Conservation (phyloP, 345 rosid genomes). For the Hibiscus syriacus region DNA sequence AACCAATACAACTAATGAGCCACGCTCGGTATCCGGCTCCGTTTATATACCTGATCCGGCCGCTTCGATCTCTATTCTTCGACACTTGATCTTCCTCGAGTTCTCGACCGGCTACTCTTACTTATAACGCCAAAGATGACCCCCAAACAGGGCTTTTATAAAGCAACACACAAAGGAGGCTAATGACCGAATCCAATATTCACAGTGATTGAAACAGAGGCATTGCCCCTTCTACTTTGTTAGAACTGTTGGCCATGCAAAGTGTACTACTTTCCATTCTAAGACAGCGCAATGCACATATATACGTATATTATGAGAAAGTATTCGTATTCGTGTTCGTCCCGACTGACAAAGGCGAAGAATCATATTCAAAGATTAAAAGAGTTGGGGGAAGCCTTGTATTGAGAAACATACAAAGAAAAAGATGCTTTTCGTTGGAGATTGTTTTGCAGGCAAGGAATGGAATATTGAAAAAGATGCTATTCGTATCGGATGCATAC, state of each 20-base stretch:
- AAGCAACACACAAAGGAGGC: slow-evolving; percentile 12
- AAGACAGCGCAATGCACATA: slow-evolving; percentile 24
- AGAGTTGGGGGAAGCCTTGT: slow-evolving; percentile 45
- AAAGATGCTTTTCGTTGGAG: slow-evolving; percentile 51
- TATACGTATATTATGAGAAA: too few species aligned
- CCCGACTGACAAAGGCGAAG: slow-evolving; percentile 52
- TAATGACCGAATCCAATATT: slow-evolving; percentile 58
- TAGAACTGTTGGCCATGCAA: slow-evolving; percentile 30
- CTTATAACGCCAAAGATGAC: slow-evolving; percentile 19
- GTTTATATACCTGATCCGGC: too few species aligned
- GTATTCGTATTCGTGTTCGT: slow-evolving; percentile 41
- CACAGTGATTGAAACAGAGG: slow-evolving; percentile 51
- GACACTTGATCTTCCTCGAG: too few species aligned
- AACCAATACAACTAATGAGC: slow-evolving; percentile 12
- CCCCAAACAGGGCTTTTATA: slow-evolving; percentile 31
- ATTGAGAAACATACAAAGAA: slow-evolving; percentile 34
- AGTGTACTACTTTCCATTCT: slow-evolving; percentile 46
- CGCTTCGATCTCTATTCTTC: too few species aligned
- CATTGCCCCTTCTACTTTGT: slow-evolving; percentile 43
- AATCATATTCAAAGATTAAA: slow-evolving; percentile 58
- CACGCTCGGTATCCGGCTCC: too few species aligned
- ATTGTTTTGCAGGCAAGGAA: slow-evolving; percentile 53
- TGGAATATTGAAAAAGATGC: too few species aligned
- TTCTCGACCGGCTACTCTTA: slow-evolving; percentile 25
- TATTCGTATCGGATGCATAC: too few species aligned